Conservation (phyloP, 1,284 basidiomycete species). For the Marasmius tenuissimus region DNA sequence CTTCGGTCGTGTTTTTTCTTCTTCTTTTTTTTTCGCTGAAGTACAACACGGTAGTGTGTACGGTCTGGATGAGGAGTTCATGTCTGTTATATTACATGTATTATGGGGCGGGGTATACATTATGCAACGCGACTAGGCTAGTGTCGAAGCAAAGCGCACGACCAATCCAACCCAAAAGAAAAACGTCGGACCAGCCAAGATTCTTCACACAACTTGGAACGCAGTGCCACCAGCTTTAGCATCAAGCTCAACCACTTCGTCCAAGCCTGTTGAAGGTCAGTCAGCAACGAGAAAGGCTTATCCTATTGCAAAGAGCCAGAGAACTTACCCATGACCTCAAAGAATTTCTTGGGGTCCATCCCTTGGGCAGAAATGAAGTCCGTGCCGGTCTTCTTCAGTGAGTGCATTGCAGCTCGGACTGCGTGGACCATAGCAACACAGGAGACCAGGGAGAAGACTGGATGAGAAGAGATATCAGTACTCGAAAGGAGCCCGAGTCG, state of each 20-base stretch:
- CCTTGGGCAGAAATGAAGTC: slow-evolving; percentile 67
- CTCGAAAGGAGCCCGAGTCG: background rate
- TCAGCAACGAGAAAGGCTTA: background rate
- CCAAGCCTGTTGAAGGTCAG: slow-evolving; percentile 40
- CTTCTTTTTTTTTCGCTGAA: too few species aligned
- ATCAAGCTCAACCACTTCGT: slow-evolving; percentile 58
- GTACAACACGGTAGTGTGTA: too few species aligned
- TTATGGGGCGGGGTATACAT: too few species aligned
- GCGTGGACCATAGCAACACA: slow-evolving; percentile 74
- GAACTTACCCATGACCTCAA: slow-evolving; percentile 66
- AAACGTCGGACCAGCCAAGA: background rate
- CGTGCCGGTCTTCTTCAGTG: slow-evolving; percentile 74
- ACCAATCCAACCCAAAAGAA: too few species aligned
- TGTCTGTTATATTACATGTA: too few species aligned
- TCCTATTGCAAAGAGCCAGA: background rate
- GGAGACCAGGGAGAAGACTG: slow-evolving; percentile 70
- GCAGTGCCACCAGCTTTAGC: slow-evolving; percentile 57
- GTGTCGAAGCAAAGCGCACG: too few species aligned
- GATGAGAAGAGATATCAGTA: background rate
- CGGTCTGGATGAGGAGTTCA: too few species aligned
- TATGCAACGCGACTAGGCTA: too few species aligned
- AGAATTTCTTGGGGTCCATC: slow-evolving; percentile 77
- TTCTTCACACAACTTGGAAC: slow-evolving; percentile 45
- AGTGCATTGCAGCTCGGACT: slow-evolving; percentile 70
- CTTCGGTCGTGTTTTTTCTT: too few species aligned